Conservation (phyloP, 768 basidiomycete species). For the Lentinula boryana region DNA sequence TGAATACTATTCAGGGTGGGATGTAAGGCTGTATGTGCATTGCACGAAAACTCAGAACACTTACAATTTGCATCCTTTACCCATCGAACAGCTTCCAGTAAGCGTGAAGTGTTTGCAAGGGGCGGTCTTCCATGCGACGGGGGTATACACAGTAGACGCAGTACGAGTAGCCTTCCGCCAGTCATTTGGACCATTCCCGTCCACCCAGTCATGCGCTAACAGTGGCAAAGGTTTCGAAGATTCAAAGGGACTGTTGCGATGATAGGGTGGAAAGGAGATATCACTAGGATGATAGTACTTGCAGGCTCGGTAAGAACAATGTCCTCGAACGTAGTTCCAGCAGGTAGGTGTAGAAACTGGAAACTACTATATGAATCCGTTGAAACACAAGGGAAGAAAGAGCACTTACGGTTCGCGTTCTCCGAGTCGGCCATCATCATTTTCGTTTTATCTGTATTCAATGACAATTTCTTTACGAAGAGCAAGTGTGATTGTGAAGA, state of each 20-base stretch:
- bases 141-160: conserved; percentile 10
- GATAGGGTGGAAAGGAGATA: conserved; percentile 9
- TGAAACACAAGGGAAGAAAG: background rate
- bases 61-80: conserved; percentile 36
- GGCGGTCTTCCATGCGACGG: conserved; percentile 25
- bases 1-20: conserved; percentile 24
- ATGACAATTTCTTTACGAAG: too few relatives aligned
- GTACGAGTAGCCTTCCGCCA: background rate
- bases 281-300: conserved; percentile 27
- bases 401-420: background rate
- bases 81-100: conserved; percentile 37
- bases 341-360: background rate
- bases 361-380: background rate
- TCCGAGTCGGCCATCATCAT: background rate
- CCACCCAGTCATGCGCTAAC: background rate
- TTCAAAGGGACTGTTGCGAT: conserved; percentile 11
- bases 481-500: too few relatives aligned
- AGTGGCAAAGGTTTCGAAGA: background rate
- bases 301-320: conserved; percentile 18
- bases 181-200: background rate
- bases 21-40: conserved; percentile 8
- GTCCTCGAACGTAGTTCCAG: conserved; percentile 31
- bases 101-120: conserved; percentile 36
- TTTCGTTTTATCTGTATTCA: too few relatives aligned
- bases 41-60: conserved; percentile 9